Conservation (phyloP, 331 rosid species). For the Erythrophleum ivorense region DNA sequence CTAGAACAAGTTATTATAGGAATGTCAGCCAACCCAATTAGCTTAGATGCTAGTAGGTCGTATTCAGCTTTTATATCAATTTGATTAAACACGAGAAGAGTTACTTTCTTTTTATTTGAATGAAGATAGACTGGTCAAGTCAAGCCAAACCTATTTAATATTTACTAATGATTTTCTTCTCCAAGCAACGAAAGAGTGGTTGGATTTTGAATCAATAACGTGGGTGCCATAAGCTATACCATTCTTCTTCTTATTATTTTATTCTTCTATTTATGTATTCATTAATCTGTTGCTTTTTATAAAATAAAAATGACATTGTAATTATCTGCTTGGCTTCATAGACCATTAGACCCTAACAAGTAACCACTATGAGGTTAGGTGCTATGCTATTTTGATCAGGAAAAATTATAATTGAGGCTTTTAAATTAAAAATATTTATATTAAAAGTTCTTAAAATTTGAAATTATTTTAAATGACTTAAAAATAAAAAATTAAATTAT, state of each 20-base stretch:
- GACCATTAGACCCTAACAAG: not conserved
- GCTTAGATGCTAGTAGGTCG: too few species aligned
- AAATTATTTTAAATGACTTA: too few species aligned
- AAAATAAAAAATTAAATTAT: too few species aligned
- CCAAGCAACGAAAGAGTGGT: not conserved
- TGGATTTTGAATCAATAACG: not conserved
- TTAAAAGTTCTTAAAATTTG: too few species aligned
- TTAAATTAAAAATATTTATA: too few species aligned
- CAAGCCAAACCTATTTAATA: not conserved
- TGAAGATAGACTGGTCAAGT: not conserved
- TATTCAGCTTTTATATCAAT: not conserved
- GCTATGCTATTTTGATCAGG: too few species aligned
- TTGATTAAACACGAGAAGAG: not conserved
- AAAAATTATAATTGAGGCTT: too few species aligned
- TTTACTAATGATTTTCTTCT: not conserved
- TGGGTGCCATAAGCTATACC: not conserved
- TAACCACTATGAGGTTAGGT: not conserved
- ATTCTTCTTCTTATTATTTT: not conserved
- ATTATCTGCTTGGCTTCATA: not conserved
- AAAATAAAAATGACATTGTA: not conserved
- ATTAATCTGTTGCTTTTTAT: not conserved
- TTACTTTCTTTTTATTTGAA: not conserved
- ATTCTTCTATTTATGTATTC: not conserved
- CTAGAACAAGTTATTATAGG: not conserved
- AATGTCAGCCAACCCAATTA: too few species aligned